Conservation (phyloP, 2,329 filamentous ascomycete species). For the Arthroderma sp. region DNA sequence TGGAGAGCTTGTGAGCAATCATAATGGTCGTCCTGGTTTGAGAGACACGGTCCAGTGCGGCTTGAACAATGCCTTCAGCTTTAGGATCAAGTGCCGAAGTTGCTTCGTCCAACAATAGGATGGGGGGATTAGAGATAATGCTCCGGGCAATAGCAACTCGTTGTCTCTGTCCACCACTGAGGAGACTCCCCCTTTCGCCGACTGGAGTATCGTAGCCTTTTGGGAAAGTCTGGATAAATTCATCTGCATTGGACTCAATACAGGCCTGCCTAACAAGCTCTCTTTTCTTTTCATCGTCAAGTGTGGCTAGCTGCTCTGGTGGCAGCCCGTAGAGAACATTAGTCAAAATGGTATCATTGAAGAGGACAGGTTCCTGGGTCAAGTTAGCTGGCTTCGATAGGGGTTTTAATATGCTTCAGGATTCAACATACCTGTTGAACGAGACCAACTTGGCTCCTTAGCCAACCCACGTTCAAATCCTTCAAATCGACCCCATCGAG, state of each 20-base stretch:
- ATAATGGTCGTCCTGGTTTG: slow-evolving; percentile 72
- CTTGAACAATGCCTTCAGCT: slow-evolving; percentile 75
- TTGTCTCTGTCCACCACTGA: slow-evolving; percentile 84
- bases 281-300: slow-evolving; percentile 48
- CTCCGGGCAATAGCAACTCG: slow-evolving; percentile 77
- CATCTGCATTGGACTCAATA: slow-evolving; percentile 74
- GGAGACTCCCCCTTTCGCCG: slow-evolving; percentile 70
- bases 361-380: slow-evolving; percentile 66
- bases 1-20: slow-evolving; percentile 77
- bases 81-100: slow-evolving; percentile 77
- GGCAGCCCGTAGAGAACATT: slow-evolving; percentile 73
- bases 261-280: slow-evolving; percentile 60
- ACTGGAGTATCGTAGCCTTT: slow-evolving; percentile 79
- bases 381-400: neutral
- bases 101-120: slow-evolving; percentile 77
- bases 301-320: slow-evolving; percentile 55
- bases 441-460: slow-evolving; percentile 37
- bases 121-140: slow-evolving; percentile 69
- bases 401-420: no score
- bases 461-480: slow-evolving; percentile 34
- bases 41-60: slow-evolving; percentile 65
- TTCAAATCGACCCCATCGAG: slow-evolving; percentile 39
- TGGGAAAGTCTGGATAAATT: slow-evolving; percentile 63
- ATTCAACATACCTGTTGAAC: slow-evolving; percentile 22
- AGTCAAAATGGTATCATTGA: slow-evolving; percentile 64